A percentile compares a stretch with the other conserved stretches of the same genome.
Evolutionary conservation across 2,329 filamentous ascomycete genomes (phyloP).

Genomic region (Acephala macrosclerotiorum): DNA sequence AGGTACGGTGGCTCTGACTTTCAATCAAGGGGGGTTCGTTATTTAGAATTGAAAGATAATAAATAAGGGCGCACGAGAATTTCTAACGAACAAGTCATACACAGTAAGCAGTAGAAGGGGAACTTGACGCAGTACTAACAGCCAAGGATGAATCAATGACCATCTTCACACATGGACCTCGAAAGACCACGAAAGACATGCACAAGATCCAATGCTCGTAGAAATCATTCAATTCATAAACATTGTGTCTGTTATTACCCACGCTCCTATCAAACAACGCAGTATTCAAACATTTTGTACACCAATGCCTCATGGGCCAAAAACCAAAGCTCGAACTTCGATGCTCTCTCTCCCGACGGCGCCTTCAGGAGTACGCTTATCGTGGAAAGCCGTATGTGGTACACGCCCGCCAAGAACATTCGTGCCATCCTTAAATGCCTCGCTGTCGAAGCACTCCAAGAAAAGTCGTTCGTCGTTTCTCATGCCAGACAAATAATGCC

Average conservation of each 20-base stretch:
- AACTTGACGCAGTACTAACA: too few relatives aligned
- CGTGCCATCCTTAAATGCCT: conserved; percentile 54
- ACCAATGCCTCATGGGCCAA: conserved; percentile 57
- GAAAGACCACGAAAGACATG: too few relatives aligned
- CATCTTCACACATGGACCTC: too few relatives aligned
- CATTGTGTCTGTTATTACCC: too few relatives aligned
- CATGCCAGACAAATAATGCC: conserved; percentile 46
- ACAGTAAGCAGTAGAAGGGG: too few relatives aligned
- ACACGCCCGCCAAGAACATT: conserved; percentile 61
- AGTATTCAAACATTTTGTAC: neutral
- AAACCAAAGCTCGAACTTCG: conserved; percentile 86
- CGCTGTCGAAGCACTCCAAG: conserved; percentile 45
- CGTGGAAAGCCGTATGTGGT: conserved; percentile 69
- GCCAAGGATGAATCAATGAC: too few relatives aligned
- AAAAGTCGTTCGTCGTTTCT: conserved; percentile 44
- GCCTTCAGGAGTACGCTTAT: conserved; percentile 73
- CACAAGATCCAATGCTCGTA: neutral
- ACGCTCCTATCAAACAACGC: conserved; percentile 1
- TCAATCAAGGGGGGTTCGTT: too few relatives aligned
- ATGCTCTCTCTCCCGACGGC: conserved; percentile 85
- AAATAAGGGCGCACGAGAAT: too few relatives aligned
- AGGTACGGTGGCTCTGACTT: too few relatives aligned
- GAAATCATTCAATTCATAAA: neutral
- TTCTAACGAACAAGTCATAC: too few relatives aligned
- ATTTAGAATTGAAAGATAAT: too few relatives aligned